Percentiles rank a stretch among this genome's conserved stretches.
These are phyloP conservation scores for Ammopiptanthus mongolicus DNA, from an alignment of 306 rosid species.

Conservation along the genomic window DNA sequence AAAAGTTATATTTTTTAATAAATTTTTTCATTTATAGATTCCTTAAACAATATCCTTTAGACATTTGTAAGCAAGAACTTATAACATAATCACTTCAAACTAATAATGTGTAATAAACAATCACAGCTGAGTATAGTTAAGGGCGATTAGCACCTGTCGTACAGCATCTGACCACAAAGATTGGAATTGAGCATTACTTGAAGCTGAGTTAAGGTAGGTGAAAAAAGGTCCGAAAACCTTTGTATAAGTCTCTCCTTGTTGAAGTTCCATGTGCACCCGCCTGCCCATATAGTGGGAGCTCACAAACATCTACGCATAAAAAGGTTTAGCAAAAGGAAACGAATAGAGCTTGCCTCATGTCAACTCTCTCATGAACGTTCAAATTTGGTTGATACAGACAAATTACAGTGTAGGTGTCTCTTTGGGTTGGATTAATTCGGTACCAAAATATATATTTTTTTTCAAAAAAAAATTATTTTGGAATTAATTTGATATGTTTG, in stretches of 20 bases:
- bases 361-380: too few relatives aligned
- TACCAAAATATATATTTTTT: too few relatives aligned
- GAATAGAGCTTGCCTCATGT: too few relatives aligned
- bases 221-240: conserved; percentile 79
- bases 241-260: conserved; percentile 61
- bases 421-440: too few relatives aligned
- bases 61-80: too few relatives aligned
- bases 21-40: too few relatives aligned
- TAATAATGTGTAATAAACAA: not conserved
- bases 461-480: too few relatives aligned
- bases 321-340: not conserved
- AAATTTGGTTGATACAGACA: too few relatives aligned
- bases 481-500: too few relatives aligned
- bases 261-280: conserved; percentile 23
- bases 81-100: not conserved
- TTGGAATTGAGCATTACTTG: not conserved
- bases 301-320: conserved; percentile 56
- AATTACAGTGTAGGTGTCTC: too few relatives aligned
- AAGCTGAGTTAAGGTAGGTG: conserved; percentile 52
- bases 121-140: not conserved
- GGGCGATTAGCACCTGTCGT: conserved; percentile 36
- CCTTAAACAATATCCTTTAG: too few relatives aligned
- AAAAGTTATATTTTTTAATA: too few relatives aligned
- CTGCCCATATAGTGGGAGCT: conserved; percentile 72
- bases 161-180: conserved; percentile 68